Base-by-base conservation (phyloP, 441 rosid species). In the Corymbia citriodora region DNA sequence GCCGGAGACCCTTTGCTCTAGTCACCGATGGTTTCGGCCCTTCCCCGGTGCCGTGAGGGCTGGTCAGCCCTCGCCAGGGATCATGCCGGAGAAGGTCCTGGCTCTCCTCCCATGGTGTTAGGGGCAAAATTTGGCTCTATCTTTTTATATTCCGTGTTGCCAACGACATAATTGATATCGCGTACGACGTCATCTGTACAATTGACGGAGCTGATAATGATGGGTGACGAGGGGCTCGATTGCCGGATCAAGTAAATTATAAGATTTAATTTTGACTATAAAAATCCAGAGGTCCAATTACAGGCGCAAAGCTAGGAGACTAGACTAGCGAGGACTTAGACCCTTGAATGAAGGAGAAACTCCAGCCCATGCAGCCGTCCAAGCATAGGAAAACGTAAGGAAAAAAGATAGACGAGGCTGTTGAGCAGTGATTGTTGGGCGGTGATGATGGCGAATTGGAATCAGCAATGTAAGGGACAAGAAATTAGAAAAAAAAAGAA, bases 361-460 rank as follows among this genome's bases (percentile, higher is more conserved):
- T 65, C 18, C 31, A 61, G 0, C 31, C 68, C 4, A 6, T 25
- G 68, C 68, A 61, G 19, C 72, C 72, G 72, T 65, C 72, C 72
- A 17, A 65, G 36, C 72, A 33, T n/a, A 65, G 72, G 36, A 65
- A 65, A 65, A n/a, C 19, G 36, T n/a, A n/a, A 65, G 72, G 36
- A n/a, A 65, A 65, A 15, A 65, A 65, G 36, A 65, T n/a, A 40
- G 18, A 65, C 4, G 72, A 65, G 72, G 72, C 0, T n/a, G 72
- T 4, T n/a, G 72, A n/a, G 72, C 31, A 8, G 91, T 40, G 45
- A 40, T 40, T n/a, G 72, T 4, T 65, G 72, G n/a, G 72, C 31
- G 2, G 91, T 45, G 88, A 88, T 40, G 87, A 90, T 88, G 87
- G 90, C 68, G 85, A 89, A 89, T 87, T 70, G 90, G 90, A 65